Evolutionary conservation across 129 eudicot species (phyloP).

Genomic region (Flaveria trinervia): DNA sequence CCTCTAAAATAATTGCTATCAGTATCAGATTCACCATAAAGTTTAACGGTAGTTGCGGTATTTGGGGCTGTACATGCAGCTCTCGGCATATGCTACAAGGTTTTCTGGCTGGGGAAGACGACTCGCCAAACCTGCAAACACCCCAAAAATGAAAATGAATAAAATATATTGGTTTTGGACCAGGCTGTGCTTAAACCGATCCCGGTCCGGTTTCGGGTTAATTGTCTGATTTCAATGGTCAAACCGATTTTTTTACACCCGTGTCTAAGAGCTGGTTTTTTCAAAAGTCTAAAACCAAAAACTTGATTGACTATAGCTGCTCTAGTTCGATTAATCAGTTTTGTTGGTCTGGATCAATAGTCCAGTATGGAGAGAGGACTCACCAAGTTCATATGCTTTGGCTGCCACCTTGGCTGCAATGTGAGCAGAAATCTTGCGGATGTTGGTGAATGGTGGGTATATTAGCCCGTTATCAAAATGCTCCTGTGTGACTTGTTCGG

Average conservation of each 20-base stretch:
- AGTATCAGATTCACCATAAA: slow-evolving; percentile 8
- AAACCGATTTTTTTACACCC: background rate
- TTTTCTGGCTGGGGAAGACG: slow-evolving; percentile 84
- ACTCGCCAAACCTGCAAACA: slow-evolving; percentile 72
- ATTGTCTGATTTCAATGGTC: background rate
- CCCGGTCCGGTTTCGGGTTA: background rate
- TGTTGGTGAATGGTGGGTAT: slow-evolving; percentile 82
- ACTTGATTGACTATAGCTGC: background rate
- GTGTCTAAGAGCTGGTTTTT: background rate
- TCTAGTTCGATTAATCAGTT: background rate
- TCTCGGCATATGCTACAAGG: slow-evolving; percentile 80
- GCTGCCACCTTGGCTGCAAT: slow-evolving; percentile 48
- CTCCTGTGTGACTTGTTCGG: slow-evolving; percentile 75
- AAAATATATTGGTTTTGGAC: background rate
- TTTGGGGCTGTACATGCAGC: slow-evolving; percentile 98
- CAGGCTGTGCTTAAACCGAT: background rate
- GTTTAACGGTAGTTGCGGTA: slow-evolving; percentile 78
- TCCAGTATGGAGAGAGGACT: slow-evolving; percentile 13
- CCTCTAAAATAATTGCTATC: slow-evolving; percentile 24
- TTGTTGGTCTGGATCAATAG: background rate
- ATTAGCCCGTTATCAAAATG: slow-evolving; percentile 75
- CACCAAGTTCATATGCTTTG: slow-evolving; percentile 48
- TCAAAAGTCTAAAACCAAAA: background rate
- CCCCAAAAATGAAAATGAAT: background rate
- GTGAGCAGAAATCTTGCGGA: slow-evolving; percentile 55